These are phyloP conservation scores for Pestalotiopsis sp. DNA, from an alignment of 2,329 filamentous ascomycete species.

Conservation along the genomic window DNA sequence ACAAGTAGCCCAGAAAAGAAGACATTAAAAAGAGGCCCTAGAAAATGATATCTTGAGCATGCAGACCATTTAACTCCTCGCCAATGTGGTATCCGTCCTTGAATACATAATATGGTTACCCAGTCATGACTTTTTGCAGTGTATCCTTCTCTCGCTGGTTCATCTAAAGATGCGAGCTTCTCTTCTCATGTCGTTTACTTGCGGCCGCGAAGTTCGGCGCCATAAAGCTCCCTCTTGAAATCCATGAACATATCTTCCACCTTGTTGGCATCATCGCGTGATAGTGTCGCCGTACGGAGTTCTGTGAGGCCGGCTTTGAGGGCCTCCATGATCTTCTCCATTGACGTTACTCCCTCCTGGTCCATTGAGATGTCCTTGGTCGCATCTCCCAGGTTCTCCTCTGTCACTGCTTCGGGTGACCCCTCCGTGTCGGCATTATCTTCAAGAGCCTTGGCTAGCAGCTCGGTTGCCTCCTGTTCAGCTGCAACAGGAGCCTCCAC, in stretches of 20 bases:
- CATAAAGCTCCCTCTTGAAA: conserved; percentile 73
- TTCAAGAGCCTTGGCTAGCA: conserved; percentile 27
- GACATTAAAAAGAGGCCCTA: background rate
- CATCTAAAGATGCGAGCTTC: background rate
- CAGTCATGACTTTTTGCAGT: background rate
- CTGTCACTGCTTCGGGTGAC: conserved; percentile 17
- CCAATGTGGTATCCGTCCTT: conserved; percentile 8
- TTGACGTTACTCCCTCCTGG: conserved; percentile 34
- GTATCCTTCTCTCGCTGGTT: background rate
- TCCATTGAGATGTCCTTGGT: conserved; percentile 10
- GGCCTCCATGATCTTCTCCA: conserved; percentile 53
- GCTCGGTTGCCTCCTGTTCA: background rate
- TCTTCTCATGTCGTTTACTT: conserved; percentile 1
- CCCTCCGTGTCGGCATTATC: conserved; percentile 23
- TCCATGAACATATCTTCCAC: conserved; percentile 82
- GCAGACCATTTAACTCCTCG: conserved; percentile 8
- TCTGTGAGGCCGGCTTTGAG: conserved; percentile 61
- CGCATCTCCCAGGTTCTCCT: background rate
- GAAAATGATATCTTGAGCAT: background rate
- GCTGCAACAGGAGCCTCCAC: background rate
- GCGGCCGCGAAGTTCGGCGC: conserved; percentile 64
- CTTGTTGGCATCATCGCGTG: conserved; percentile 66
- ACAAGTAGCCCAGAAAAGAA: background rate
- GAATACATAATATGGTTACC: background rate
- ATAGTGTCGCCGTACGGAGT: conserved; percentile 62